Conservation (phyloP, 257 asterid genomes). For the Henckelia pumila region DNA sequence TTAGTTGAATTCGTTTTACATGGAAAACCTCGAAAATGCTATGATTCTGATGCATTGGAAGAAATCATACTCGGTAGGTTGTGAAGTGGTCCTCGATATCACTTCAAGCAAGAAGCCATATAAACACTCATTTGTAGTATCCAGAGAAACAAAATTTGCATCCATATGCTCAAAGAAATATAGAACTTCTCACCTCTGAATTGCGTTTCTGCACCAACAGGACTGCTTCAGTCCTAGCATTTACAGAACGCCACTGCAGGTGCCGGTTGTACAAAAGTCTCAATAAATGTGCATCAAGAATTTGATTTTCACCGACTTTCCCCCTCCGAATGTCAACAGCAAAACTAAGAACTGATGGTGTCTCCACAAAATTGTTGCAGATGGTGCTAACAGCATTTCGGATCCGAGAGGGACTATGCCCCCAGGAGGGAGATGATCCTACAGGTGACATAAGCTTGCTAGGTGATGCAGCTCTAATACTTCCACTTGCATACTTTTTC, state of each 20-base stretch:
- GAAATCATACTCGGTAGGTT: neutral
- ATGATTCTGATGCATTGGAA: neutral
- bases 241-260: slow-evolving; percentile 67
- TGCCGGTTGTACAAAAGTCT: slow-evolving; percentile 63
- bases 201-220: slow-evolving; percentile 47
- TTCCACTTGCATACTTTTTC: slow-evolving; percentile 55
- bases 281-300: slow-evolving; percentile 58
- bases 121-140: neutral
- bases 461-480: slow-evolving; percentile 50
- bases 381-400: slow-evolving; percentile 66
- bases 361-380: slow-evolving; percentile 42
- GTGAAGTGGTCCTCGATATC: neutral
- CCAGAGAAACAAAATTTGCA: neutral
- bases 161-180: neutral
- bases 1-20: neutral
- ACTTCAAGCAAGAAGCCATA: neutral
- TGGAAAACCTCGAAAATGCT: neutral
- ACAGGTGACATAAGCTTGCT: slow-evolving; percentile 38
- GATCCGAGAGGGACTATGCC: slow-evolving; percentile 54
- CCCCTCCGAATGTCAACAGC: slow-evolving; percentile 72
- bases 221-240: slow-evolving; percentile 51
- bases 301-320: slow-evolving; percentile 57
- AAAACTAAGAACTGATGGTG: slow-evolving; percentile 71
- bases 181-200: slow-evolving; percentile 46
- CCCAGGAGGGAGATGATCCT: slow-evolving; percentile 51